phyloP scores from a whole-genome alignment of 305 asterid genomes.

The Fraxinus dipetala region DNA sequence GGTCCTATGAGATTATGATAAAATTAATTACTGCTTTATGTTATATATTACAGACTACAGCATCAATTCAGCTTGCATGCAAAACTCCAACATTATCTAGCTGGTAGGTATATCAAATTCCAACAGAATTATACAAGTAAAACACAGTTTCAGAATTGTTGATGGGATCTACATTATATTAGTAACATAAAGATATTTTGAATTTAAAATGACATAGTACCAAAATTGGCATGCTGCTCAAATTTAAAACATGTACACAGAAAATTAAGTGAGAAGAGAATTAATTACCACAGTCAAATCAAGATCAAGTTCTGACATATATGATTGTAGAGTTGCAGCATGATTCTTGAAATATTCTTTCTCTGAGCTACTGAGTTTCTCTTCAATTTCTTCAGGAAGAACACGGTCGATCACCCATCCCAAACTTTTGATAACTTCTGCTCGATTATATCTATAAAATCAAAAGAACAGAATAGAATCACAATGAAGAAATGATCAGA shows the following conservation, averaged over 20 bases:
- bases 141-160: background rate
- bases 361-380: constrained; percentile 69
- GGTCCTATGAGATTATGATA: background rate
- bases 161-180: background rate
- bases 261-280: constrained; percentile 17
- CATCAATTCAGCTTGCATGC: background rate
- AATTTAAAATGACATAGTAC: background rate
- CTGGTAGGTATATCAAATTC: background rate
- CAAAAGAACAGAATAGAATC: background rate
- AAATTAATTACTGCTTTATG: background rate
- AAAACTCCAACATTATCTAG: background rate
- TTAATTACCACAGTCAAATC: constrained; percentile 72
- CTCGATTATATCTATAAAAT: constrained; percentile 61
- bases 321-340: constrained; percentile 59
- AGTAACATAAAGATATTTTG: background rate
- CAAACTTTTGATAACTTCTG: constrained; percentile 65
- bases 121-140: background rate
- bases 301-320: constrained; percentile 63
- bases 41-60: background rate
- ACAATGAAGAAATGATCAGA: constrained; percentile 6
- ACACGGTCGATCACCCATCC: constrained; percentile 75
- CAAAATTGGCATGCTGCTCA: background rate
- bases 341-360: constrained; percentile 75
- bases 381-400: constrained; percentile 80
- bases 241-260: background rate